Conservation (phyloP, 768 basidiomycete species). For the Tulasnella sp. region DNA sequence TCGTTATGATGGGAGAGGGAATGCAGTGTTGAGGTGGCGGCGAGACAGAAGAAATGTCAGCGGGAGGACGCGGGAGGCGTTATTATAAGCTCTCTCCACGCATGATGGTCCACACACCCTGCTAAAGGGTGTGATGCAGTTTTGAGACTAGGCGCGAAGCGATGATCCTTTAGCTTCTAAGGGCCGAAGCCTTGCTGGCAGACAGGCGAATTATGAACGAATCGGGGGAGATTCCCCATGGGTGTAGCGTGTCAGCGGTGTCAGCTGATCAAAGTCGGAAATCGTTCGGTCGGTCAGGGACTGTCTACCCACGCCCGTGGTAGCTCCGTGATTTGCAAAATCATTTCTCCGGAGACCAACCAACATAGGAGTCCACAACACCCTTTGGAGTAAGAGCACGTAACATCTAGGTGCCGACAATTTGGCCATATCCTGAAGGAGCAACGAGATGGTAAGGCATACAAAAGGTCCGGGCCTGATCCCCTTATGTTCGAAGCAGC, state of each 20-base stretch:
- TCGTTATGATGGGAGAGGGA: not conserved
- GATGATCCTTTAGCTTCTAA: not conserved
- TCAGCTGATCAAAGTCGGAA: not conserved
- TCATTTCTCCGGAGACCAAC: not conserved
- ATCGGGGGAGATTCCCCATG: not conserved
- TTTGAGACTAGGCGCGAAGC: not conserved
- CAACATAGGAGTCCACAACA: not conserved
- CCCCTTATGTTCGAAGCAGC: not conserved
- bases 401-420: not conserved
- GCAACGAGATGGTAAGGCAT: not conserved
- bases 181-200: not conserved
- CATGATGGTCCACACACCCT: not conserved
- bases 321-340: not conserved
- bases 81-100: not conserved
- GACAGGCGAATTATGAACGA: not conserved
- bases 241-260: not conserved
- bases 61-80: not conserved
- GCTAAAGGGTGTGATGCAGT: not conserved
- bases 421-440: not conserved
- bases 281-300: not conserved
- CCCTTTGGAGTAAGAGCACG: not conserved
- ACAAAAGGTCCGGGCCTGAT: not conserved
- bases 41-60: constrained; percentile 8
- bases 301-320: not conserved
- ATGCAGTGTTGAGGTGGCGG: not conserved